Evolutionary conservation across 2,329 filamentous ascomycete species (phyloP), one percentile per base, ranked within the genome.

Genomic region (Fusarium graminum): DNA sequence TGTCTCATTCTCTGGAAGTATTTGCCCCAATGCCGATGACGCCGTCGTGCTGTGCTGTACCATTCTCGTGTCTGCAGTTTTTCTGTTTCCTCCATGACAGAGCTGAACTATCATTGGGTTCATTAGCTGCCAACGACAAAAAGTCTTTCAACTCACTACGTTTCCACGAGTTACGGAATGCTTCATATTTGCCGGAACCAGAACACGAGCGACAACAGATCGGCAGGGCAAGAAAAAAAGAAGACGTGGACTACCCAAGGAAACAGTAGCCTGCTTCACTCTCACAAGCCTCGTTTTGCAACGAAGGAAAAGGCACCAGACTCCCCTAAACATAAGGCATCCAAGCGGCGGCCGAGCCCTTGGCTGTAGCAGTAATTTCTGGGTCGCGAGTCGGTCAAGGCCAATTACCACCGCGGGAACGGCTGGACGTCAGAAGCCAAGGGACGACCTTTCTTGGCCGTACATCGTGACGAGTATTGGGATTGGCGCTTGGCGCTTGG

Each of bases 401-500:
- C 32, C 32, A 14, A 34, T 22, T 22, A 34, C 16, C n/a, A 16
- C 32, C 14, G 13, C 32, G 32, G 6, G 7, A 34, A 34, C 49
- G 19, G 14, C 17, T 46, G 30, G 38, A 14, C 32, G 36, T 30
- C n/a, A 40, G 7, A 36, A 40, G 13, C 46, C 49, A 63, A 58
- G 60, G 50, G 50, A 30, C 17, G 29, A 25, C n/a, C 45, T 7
- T 51, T 47, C 47, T 59, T 63, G 63, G 49, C 63, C 52, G 4
- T 43, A 53, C 41, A 51, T 52, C 46, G 36, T 36, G 30, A 26
- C 22, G 19, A 40, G 43, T 45, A 29, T 55, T 43, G 30, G 36
- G 53, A 44, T 51, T 66, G 32, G 62, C 62, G 61, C 66, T 69
- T 66, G 66, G 65, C 65, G 65, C 63, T 64, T 65, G 62, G 47